A percentile compares a stretch with the other conserved stretches of the same genome.
These are phyloP conservation scores for Phytophthora boehmeriae DNA, from an alignment of 352 stramenopile species.

Conservation along the genomic window DNA sequence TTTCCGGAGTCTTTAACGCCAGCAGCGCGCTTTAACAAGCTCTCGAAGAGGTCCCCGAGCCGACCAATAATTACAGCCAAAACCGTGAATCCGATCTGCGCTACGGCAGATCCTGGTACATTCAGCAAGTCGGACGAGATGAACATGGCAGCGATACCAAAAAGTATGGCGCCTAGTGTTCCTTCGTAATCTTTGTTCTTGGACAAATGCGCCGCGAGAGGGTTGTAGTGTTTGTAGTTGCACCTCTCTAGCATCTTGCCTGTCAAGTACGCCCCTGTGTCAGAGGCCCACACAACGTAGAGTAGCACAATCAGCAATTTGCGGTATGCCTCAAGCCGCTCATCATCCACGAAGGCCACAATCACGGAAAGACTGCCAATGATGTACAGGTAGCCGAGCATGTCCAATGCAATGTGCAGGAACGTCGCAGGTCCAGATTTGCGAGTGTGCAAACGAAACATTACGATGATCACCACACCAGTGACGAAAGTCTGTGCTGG, in stretches of 20 bases:
- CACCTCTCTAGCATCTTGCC: constrained; percentile 90
- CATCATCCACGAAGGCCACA: constrained; percentile 70
- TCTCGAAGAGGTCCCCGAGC: constrained; percentile 95
- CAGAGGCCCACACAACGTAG: constrained; percentile 80
- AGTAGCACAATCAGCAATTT: constrained; percentile 74
- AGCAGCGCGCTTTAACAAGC: constrained; percentile 95
- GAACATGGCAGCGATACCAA: constrained; percentile 88
- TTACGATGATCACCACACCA: constrained; percentile 59
- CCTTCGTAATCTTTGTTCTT: constrained; percentile 98
- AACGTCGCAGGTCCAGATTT: constrained; percentile 31
- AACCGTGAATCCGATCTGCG: constrained; percentile 83
- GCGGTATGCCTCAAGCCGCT: constrained; percentile 54
- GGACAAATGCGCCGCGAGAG: constrained; percentile 87
- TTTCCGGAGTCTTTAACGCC: constrained; percentile 96
- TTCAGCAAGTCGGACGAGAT: constrained; percentile 74
- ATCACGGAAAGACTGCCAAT: constrained; percentile 68
- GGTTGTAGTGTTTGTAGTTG: constrained; percentile 85
- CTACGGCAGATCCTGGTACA: constrained; percentile 79
- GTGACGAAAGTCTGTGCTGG: constrained; percentile 59
- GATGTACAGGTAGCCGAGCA: constrained; percentile 75
- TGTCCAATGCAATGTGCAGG: constrained; percentile 60
- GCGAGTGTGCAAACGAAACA: constrained; percentile 51
- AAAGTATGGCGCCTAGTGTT: constrained; percentile 86
- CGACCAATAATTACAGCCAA: constrained; percentile 93
- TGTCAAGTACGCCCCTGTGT: constrained; percentile 94